These are phyloP conservation scores for Termitomyces sp. DNA, from an alignment of 768 basidiomycete genomes.

Conservation along the genomic window DNA sequence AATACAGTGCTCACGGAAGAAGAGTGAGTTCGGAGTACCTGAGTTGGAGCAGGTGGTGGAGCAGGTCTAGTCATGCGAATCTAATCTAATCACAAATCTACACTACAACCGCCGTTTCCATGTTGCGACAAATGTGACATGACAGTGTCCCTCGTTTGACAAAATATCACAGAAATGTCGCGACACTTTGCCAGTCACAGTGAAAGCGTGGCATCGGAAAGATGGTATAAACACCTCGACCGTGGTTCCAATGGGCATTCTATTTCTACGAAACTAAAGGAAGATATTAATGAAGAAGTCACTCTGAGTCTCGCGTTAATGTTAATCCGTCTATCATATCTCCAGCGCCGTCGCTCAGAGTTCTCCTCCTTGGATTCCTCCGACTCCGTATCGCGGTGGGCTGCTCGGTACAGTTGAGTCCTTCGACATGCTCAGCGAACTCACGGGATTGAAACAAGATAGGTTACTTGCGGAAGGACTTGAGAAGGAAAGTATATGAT, in stretches of 20 bases:
- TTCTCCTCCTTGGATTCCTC: background rate
- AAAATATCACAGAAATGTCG: background rate
- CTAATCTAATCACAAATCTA: background rate
- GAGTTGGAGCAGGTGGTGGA: conserved; percentile 47
- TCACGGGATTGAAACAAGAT: background rate
- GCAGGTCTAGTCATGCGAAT: background rate
- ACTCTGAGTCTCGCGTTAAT: background rate
- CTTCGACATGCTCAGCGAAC: no score
- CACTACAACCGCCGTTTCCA: no score
- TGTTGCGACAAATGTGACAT: background rate
- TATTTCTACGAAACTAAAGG: background rate
- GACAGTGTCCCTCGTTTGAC: background rate
- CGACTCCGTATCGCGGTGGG: background rate
- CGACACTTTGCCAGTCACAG: background rate
- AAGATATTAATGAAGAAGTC: background rate
- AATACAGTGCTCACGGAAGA: conserved; percentile 53
- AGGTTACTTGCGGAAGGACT: background rate
- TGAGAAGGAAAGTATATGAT: no score
- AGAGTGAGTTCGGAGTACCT: conserved; percentile 71
- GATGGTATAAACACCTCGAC: background rate
- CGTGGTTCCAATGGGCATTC: background rate
- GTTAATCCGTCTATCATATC: background rate
- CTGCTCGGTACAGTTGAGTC: no score
- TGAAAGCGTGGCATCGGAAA: background rate
- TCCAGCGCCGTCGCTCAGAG: background rate